Conservation (phyloP, 2,329 filamentous ascomycete genomes). For the Pseudogymnoascus pannorum region DNA sequence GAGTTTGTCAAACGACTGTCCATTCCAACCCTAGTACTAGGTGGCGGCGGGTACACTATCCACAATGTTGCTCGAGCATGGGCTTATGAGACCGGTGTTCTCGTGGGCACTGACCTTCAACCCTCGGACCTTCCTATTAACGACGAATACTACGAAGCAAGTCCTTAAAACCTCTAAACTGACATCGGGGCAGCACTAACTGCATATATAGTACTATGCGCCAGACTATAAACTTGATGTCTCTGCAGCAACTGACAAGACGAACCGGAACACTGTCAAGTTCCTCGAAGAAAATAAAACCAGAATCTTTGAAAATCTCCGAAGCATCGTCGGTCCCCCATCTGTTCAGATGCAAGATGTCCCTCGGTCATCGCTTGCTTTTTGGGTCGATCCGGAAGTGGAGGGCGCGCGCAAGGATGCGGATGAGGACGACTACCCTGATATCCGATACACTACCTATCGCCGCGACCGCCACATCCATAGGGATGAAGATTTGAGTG, state of each 20-base stretch:
- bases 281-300: constrained; percentile 78
- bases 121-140: constrained; percentile 75
- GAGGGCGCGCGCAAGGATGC: constrained; percentile 58
- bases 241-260: constrained; percentile 73
- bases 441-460: constrained; percentile 72
- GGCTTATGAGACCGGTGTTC: constrained; percentile 89
- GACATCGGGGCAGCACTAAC: background rate
- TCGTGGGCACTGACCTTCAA: constrained; percentile 76
- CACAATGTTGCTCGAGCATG: constrained; percentile 97
- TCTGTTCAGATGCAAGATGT: constrained; percentile 86
- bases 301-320: constrained; percentile 76
- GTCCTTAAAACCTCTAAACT: background rate
- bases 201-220: constrained; percentile 62
- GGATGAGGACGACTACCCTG: constrained; percentile 81
- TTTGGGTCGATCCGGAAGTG: constrained; percentile 55
- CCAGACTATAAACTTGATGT: constrained; percentile 89
- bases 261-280: constrained; percentile 79
- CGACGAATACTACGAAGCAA: constrained; percentile 80
- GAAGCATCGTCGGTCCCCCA: constrained; percentile 76
- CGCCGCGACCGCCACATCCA: constrained; percentile 73
- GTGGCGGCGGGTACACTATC: constrained; percentile 94
- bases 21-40: constrained; percentile 80
- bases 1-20: constrained; percentile 81
- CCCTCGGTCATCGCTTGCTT: constrained; percentile 53
- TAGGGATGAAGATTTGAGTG: constrained; percentile 73